These are phyloP conservation scores for Avena sativa DNA, from an alignment of 176 grass and related monocot species.

Conservation along the genomic window DNA sequence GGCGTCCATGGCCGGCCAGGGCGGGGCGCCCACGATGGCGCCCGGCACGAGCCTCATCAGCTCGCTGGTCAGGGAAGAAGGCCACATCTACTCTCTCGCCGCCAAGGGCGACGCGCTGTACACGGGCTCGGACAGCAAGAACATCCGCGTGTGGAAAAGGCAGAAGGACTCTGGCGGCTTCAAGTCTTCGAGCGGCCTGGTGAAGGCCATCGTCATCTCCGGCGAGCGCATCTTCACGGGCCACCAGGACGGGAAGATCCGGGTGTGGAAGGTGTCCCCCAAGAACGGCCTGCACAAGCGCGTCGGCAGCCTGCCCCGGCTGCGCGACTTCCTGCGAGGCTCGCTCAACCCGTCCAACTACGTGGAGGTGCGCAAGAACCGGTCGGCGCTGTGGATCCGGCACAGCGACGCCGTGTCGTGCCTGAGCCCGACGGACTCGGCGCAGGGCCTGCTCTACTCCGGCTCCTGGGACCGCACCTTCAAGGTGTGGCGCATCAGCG, in stretches of 20 bases:
- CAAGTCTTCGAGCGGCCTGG: constrained; percentile 94
- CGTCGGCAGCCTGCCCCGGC: constrained; percentile 81
- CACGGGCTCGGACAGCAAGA: constrained; percentile 98
- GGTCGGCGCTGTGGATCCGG: constrained; percentile 83
- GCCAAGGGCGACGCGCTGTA: constrained; percentile 78
- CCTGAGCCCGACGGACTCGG: constrained; percentile 67
- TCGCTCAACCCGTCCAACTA: constrained; percentile 94
- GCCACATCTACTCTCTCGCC: constrained; percentile 91
- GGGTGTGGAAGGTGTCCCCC: constrained; percentile 84
- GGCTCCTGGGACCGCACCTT: constrained; percentile 97
- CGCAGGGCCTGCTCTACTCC: constrained; percentile 79
- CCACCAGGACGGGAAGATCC: constrained; percentile 96
- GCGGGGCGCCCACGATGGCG: constrained; percentile 33
- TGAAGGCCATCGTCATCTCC: constrained; percentile 92
- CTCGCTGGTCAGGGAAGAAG: constrained; percentile 83
- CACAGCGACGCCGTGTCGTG: constrained; percentile 93
- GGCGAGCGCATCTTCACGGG: constrained; percentile 93
- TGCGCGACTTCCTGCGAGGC: constrained; percentile 82
- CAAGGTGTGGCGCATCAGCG: constrained; percentile 93
- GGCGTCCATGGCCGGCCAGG: constrained; percentile 22
- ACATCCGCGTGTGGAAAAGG: constrained; percentile 95
- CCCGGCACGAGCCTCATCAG: constrained; percentile 53
- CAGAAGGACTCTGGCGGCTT: constrained; percentile 91
- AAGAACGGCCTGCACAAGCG: constrained; percentile 90
- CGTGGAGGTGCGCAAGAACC: constrained; percentile 81